These are phyloP conservation scores for Westerdykella sp. DNA, from an alignment of 2,329 filamentous ascomycete species.

Conservation along the genomic window DNA sequence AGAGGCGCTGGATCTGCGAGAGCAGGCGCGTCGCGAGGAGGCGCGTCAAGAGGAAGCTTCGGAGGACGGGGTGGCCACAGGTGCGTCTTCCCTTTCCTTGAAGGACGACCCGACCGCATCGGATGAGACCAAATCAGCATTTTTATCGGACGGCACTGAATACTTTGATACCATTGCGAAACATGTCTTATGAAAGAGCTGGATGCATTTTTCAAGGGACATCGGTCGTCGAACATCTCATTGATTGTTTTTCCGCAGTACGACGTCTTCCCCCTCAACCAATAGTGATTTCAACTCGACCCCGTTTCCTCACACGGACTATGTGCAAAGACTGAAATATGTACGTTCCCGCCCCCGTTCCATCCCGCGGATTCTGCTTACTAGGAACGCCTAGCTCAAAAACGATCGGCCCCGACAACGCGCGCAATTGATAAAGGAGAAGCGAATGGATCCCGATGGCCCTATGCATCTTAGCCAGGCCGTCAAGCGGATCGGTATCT, in stretches of 20 bases:
- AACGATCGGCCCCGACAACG: constrained; percentile 37
- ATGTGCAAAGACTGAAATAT: constrained; percentile 18
- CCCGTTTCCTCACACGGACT: constrained; percentile 19
- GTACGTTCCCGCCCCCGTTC: constrained; percentile 13
- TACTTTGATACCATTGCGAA: too few species aligned
- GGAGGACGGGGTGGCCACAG: background rate
- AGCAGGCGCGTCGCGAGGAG: background rate
- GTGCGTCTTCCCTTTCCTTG: background rate
- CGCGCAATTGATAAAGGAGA: constrained; percentile 39
- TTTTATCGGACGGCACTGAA: too few species aligned
- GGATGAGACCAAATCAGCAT: too few species aligned
- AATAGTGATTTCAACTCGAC: constrained; percentile 13
- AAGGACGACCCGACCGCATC: too few species aligned
- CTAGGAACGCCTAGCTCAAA: constrained; percentile 10
- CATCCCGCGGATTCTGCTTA: background rate
- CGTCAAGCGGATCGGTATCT: constrained; percentile 56
- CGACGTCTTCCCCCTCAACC: background rate
- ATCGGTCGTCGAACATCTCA: too few species aligned
- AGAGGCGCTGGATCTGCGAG: background rate
- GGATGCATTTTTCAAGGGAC: too few species aligned
- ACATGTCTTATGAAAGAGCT: too few species aligned
- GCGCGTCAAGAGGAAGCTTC: background rate
- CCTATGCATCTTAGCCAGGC: constrained; percentile 55
- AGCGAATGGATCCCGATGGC: constrained; percentile 47
- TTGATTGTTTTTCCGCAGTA: too few species aligned